These are phyloP conservation scores for Phaeosphaeriaceae sp. DNA, from an alignment of 2,329 filamentous ascomycete species.

Conservation along the genomic window DNA sequence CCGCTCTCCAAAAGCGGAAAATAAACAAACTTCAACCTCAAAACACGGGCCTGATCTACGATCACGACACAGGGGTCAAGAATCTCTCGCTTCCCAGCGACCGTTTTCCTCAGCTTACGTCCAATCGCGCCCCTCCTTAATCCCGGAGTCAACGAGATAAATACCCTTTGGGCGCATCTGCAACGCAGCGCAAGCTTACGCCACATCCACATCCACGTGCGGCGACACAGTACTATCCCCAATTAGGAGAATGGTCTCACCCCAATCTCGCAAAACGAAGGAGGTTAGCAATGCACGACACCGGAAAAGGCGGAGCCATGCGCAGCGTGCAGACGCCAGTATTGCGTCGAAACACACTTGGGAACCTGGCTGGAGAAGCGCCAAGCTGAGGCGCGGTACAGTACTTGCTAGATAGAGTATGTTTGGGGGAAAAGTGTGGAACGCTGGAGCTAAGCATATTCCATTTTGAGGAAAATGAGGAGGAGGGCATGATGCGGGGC, in stretches of 20 bases:
- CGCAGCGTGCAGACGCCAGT: neutral
- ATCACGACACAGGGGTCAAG: neutral
- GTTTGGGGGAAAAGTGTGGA: conserved; percentile 18
- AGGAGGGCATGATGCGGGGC: neutral
- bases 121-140: neutral
- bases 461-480: neutral
- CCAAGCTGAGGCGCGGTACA: neutral
- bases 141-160: neutral
- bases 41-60: neutral
- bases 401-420: conserved; percentile 20
- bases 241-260: conserved; percentile 8
- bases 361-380: neutral
- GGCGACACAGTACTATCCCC: conserved; percentile 3
- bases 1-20: neutral
- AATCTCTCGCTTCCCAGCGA: neutral
- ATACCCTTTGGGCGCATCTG: neutral
- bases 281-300: conserved; percentile 3
- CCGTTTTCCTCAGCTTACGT: neutral
- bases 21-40: neutral
- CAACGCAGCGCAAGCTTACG: neutral
- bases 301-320: neutral
- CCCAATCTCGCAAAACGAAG: neutral
- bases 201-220: neutral
- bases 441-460: conserved; percentile 27
- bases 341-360: neutral